phyloP scores from a whole-genome alignment of 805 yeast genomes.

The Lachancea kluyveri region DNA sequence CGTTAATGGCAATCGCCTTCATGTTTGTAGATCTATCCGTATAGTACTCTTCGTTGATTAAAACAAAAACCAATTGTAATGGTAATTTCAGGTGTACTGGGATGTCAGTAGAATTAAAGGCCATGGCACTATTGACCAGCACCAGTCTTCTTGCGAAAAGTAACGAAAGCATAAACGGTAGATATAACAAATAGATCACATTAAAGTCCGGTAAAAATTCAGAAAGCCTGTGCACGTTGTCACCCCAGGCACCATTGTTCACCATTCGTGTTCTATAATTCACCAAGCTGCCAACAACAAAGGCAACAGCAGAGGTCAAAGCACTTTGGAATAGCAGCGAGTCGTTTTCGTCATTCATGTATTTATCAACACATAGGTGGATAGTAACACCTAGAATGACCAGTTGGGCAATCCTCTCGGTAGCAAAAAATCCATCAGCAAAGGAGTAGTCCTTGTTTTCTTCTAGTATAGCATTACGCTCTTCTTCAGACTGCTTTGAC shows the following conservation, averaged over 20 bases:
- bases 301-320: constrained; percentile 15
- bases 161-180: constrained; percentile 29
- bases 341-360: constrained; percentile 10
- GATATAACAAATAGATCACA: constrained; percentile 28
- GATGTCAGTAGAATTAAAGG: constrained; percentile 26
- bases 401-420: constrained; percentile 23
- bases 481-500: constrained; percentile 2
- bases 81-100: constrained; percentile 16
- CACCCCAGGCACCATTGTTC: constrained; percentile 4
- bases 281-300: constrained; percentile 17
- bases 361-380: constrained; percentile 18
- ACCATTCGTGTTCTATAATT: constrained; percentile 9
- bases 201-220: constrained; percentile 29
- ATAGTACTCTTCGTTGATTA: constrained; percentile 18
- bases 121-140: constrained; percentile 27
- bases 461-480: constrained; percentile 1
- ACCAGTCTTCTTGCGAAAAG: constrained; percentile 21
- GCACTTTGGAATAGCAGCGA: constrained; percentile 19
- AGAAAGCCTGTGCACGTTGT: background rate
- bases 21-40: constrained; percentile 10
- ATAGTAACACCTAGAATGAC: constrained; percentile 19
- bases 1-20: constrained; percentile 23
- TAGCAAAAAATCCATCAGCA: constrained; percentile 15
- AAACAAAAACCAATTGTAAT: constrained; percentile 19
- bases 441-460: constrained; percentile 9